Percentiles rank a stretch among this genome's conserved stretches.
These are phyloP conservation scores for Schwanniomyces sp. DNA, from an alignment of 805 yeast species.

Conservation along the genomic window DNA sequence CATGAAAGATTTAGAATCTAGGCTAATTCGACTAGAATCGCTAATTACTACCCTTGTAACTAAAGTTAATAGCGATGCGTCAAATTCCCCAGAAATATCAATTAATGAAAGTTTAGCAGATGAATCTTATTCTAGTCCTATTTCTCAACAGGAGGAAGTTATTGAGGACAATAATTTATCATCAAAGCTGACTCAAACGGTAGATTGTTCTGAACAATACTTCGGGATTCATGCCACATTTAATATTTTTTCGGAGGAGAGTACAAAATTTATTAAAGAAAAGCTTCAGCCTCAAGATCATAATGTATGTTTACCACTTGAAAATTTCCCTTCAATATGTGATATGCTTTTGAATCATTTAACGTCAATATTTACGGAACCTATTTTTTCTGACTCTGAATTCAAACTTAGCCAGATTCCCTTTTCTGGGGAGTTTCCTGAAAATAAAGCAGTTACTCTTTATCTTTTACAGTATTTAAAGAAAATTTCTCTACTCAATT, in stretches of 20 bases:
- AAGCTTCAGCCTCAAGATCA: constrained; percentile 21
- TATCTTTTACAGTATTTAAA: constrained; percentile 28
- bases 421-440: constrained; percentile 23
- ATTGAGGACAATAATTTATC: neutral
- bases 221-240: constrained; percentile 38
- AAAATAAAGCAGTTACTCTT: constrained; percentile 18
- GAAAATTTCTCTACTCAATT: constrained; percentile 18
- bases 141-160: neutral
- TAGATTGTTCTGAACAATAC: constrained; percentile 16
- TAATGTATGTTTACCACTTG: constrained; percentile 22
- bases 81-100: neutral
- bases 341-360: constrained; percentile 14
- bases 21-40: constrained; percentile 14
- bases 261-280: constrained; percentile 30
- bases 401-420: constrained; percentile 16
- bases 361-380: constrained; percentile 29
- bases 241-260: constrained; percentile 33
- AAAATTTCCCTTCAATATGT: constrained; percentile 27
- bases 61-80: constrained; percentile 8
- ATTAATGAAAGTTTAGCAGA: neutral
- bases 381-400: constrained; percentile 17
- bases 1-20: constrained; percentile 9
- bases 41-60: constrained; percentile 15
- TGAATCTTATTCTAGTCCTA: neutral
- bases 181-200: neutral